A percentile compares a stretch with the other conserved stretches of the same genome.
Conservation (phyloP, 768 basidiomycete genomes). For the Leccinellum luteum region DNA sequence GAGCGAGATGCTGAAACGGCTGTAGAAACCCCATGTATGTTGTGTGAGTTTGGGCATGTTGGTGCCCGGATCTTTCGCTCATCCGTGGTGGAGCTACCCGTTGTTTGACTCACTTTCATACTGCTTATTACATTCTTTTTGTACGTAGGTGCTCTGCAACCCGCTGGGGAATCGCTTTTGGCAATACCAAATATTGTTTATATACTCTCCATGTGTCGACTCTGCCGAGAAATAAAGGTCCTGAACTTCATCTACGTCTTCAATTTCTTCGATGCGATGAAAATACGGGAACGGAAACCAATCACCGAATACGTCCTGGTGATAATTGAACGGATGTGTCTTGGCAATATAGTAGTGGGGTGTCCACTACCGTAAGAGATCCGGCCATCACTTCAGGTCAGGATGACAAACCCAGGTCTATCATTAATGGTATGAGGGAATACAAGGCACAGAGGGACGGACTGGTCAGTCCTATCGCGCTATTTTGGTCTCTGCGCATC, state of each 20-base stretch:
- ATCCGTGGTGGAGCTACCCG: neutral
- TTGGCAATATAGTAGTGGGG: neutral
- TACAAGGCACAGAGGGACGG: neutral
- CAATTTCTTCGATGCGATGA: neutral
- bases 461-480: neutral
- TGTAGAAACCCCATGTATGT: conserved; percentile 9
- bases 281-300: neutral
- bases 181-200: neutral
- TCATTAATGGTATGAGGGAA: neutral
- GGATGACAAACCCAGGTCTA: neutral
- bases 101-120: conserved; percentile 1
- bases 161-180: neutral
- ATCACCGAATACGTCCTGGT: neutral
- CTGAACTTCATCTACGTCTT: neutral
- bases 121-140: neutral
- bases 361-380: neutral
- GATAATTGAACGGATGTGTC: neutral
- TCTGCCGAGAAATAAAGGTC: neutral
- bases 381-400: neutral
- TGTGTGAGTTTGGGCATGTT: neutral
- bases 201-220: neutral
- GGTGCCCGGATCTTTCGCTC: neutral
- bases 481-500: neutral
- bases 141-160: neutral
- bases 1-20: conserved; percentile 37